Conservation (phyloP, 495 filamentous ascomycete species). For the Barbatosphaeria neglecta region DNA sequence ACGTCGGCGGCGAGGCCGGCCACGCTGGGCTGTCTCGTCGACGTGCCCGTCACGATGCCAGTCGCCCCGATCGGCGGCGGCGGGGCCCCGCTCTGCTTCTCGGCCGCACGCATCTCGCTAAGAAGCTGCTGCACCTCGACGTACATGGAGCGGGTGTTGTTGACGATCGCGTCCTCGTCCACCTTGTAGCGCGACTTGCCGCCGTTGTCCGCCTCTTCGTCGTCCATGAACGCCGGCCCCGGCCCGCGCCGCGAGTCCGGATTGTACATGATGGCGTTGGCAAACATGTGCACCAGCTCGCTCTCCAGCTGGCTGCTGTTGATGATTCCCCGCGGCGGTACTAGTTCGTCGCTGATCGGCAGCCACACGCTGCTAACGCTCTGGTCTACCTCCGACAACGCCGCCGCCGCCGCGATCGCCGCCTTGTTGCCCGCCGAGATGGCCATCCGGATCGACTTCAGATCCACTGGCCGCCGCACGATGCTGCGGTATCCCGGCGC, state of each 20-base stretch:
- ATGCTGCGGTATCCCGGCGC: conserved; percentile 83
- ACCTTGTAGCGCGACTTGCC: conserved; percentile 36
- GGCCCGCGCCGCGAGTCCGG: conserved; percentile 58
- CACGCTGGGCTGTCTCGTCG: conserved; percentile 17
- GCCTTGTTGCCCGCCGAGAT: conserved; percentile 68
- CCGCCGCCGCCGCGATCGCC: conserved; percentile 49
- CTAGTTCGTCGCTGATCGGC: conserved; percentile 57
- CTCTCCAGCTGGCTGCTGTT: conserved; percentile 92
- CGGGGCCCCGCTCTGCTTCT: conserved; percentile 10
- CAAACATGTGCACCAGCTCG: conserved; percentile 94
- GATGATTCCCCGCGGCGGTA: conserved; percentile 83
- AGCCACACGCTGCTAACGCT: conserved; percentile 46
- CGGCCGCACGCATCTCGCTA: conserved; percentile 31
- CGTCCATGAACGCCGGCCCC: conserved; percentile 43
- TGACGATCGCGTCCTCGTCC: conserved; percentile 71
- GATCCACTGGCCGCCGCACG: conserved; percentile 75
- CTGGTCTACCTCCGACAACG: conserved; percentile 32
- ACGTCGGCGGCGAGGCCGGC: background rate
- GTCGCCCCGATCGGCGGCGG: conserved; percentile 3
- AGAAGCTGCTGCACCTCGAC: conserved; percentile 57
- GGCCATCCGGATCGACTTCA: conserved; percentile 73
- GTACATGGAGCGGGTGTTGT: conserved; percentile 73
- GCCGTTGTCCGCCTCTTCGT: conserved; percentile 17
- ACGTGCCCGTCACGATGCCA: conserved; percentile 11
- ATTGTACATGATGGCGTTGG: conserved; percentile 97